These are phyloP conservation scores for Solanum aculeatissimum DNA, from an alignment of 305 asterid species.

Conservation along the genomic window DNA sequence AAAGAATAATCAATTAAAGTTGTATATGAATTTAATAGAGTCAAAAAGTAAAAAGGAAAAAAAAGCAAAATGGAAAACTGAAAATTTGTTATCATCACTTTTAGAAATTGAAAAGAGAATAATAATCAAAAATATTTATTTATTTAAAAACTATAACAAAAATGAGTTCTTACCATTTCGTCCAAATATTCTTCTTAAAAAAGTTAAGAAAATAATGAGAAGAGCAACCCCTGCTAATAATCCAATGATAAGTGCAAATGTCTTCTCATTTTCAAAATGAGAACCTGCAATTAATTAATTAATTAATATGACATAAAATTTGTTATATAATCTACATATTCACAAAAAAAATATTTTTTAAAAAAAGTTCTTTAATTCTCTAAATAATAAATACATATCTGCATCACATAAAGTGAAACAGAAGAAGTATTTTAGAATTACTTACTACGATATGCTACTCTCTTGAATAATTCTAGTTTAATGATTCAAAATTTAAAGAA, in stretches of 20 bases:
- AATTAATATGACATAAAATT: not conserved
- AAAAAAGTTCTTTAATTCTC: too few relatives aligned
- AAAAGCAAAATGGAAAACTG: not conserved
- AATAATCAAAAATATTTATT: not conserved
- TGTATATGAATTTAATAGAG: not conserved
- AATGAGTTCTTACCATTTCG: slow-evolving; percentile 26
- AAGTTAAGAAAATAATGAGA: slow-evolving; percentile 53
- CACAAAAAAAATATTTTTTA: not conserved
- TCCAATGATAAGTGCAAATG: slow-evolving; percentile 67
- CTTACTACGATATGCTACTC: not conserved
- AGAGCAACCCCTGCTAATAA: slow-evolving; percentile 61
- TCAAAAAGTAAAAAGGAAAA: not conserved
- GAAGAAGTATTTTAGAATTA: too few relatives aligned
- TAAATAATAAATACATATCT: too few relatives aligned
- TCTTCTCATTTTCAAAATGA: slow-evolving; percentile 54
- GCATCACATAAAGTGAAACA: too few relatives aligned
- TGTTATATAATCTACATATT: not conserved
- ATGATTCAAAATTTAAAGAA: too few relatives aligned
- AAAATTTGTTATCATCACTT: not conserved
- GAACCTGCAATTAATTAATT: slow-evolving; percentile 17
- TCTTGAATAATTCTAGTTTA: too few relatives aligned
- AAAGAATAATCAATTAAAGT: not conserved
- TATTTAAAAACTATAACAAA: not conserved
- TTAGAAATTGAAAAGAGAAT: not conserved
- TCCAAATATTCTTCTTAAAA: slow-evolving; percentile 40